Evolutionary conservation across 2,329 filamentous ascomycete genomes (phyloP).

Genomic region (Cordyceps fumosorosea): DNA sequence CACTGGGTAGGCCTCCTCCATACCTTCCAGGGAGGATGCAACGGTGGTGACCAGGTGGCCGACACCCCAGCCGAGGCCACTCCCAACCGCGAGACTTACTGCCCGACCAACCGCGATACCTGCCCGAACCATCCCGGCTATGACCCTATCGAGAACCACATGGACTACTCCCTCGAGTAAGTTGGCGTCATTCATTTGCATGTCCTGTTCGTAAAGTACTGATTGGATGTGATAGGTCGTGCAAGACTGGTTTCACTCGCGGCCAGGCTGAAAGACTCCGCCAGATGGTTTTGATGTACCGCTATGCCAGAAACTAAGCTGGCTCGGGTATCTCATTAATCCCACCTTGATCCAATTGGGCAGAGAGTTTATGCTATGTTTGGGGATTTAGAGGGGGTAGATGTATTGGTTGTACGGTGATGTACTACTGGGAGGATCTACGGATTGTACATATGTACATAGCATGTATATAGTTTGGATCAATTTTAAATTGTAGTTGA

Average conservation of each 20-base stretch:
- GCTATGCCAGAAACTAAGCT: not conserved
- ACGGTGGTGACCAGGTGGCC: conserved; percentile 32
- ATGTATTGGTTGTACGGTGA: not conserved
- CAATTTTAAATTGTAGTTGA: not conserved
- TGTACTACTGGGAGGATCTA: not conserved
- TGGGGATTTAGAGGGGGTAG: not conserved
- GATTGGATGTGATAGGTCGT: not conserved
- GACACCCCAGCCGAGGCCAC: conserved; percentile 34
- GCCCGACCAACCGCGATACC: conserved; percentile 30
- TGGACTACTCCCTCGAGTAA: conserved; percentile 28
- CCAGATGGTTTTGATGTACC: not conserved
- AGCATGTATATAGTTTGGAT: not conserved
- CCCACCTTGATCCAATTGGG: not conserved
- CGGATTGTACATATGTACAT: not conserved
- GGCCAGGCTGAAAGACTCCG: not conserved
- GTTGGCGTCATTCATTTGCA: not conserved
- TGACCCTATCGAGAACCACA: conserved; percentile 34
- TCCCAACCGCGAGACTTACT: conserved; percentile 22
- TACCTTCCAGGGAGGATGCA: conserved; percentile 39
- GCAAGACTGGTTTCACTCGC: conserved; percentile 3
- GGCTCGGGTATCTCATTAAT: not conserved
- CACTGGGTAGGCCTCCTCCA: conserved; percentile 45
- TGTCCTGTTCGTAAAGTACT: not conserved
- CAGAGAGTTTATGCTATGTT: not conserved
- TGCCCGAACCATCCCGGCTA: conserved; percentile 26